Conservation (phyloP, 176 grass and related monocot species). For the Bromus sterilis region DNA sequence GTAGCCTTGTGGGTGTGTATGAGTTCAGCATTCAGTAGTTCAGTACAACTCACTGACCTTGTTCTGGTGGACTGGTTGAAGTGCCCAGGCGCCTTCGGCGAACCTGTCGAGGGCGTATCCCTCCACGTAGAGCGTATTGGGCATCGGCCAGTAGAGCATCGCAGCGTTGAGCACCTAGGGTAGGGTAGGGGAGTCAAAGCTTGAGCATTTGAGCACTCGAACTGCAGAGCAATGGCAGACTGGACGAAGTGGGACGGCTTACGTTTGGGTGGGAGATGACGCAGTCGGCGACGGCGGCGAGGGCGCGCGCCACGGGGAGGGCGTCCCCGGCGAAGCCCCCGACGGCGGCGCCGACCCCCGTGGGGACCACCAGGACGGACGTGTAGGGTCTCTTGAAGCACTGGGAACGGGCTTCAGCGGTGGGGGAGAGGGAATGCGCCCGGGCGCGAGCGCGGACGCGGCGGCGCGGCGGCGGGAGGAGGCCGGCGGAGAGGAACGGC, state of each 20-base stretch:
- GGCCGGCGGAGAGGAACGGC: background rate
- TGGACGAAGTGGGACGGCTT: background rate
- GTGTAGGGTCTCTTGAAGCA: slow-evolving; percentile 73
- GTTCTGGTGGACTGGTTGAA: slow-evolving; percentile 83
- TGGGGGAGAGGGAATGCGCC: background rate
- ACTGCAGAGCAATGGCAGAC: background rate
- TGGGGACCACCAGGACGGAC: slow-evolving; percentile 80
- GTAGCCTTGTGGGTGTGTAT: background rate
- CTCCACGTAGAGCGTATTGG: slow-evolving; percentile 77
- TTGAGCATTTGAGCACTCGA: background rate
- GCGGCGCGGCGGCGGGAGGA: slow-evolving; percentile 4
- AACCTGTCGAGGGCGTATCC: slow-evolving; percentile 89
- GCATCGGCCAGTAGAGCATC: slow-evolving; percentile 91
- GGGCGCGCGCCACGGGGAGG: slow-evolving; percentile 65
- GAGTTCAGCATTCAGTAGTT: background rate
- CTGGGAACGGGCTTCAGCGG: background rate
- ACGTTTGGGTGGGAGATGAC: slow-evolving; percentile 96
- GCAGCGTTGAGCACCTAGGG: slow-evolving; percentile 78
- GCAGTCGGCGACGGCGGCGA: slow-evolving; percentile 61
- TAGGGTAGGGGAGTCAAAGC: background rate
- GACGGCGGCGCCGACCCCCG: slow-evolving; percentile 66
- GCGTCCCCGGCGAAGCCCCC: slow-evolving; percentile 90
- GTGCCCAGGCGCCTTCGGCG: slow-evolving; percentile 68
- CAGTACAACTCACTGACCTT: slow-evolving; percentile 28
- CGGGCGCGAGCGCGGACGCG: background rate